Evolutionary conservation across 2,329 filamentous ascomycete genomes (phyloP), one percentile per base, ranked within the genome.

Genomic region (Penicillium sp.): DNA sequence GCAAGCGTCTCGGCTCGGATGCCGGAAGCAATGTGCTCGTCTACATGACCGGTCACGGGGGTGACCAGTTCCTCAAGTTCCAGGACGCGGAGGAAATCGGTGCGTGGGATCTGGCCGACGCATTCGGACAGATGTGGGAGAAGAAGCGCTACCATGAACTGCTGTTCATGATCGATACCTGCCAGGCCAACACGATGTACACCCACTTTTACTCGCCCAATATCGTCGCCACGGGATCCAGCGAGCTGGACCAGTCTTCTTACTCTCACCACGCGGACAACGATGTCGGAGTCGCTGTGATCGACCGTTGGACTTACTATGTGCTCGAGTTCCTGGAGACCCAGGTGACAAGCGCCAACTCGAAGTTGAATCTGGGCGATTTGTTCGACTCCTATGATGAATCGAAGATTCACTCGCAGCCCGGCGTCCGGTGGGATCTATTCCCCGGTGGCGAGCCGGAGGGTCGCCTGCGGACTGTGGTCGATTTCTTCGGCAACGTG

Each of bases 71-170:
- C 64, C 76, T 99, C 53, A 99, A 99, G 72, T 99, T 99, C 67
- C 94, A 99, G 72, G 94, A 99, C 64, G 90, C 91, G 6, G 94
- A 99, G 72, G 94, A 99, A 74, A 97, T 99, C 60, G 92, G 90
- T 50, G 91, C 91, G 0, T 96, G 95, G 70, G 94, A 99, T 74
- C 78, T 99, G 51, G 94, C 95, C 5, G 90, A 99, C 72, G 94
- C 94, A 0, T 97, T 99, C 70, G 91, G 95, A 74, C 92, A 99
- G 78, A 99, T 99, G 94, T 96, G 92, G 89, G 94, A 99, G 81
- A 99, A 99, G 84, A 95, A 95, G 78, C 87, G 94, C 79, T 99
- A 97, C 74, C 90, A 97, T 71, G 94, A 99, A 74, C 86, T 99
- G 62, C 83, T 99, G 51, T 99, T 99, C 79, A 99, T 99, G 94